phyloP scores from a whole-genome alignment of 176 grass and related monocot species.

The Chrysopogon serrulatus region DNA sequence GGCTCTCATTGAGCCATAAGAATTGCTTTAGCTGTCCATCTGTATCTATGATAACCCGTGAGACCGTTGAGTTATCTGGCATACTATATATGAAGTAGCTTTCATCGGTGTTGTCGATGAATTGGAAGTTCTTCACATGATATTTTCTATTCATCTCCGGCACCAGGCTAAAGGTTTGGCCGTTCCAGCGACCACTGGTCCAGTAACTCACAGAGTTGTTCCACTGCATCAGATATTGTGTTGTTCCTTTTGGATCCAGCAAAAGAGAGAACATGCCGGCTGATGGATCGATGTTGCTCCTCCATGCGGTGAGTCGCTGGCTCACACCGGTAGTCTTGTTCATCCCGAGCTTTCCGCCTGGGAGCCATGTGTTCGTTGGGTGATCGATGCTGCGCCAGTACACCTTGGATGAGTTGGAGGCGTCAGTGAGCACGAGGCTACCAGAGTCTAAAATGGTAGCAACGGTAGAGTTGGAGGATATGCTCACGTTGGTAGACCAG shows the following conservation, averaged over 20 bases:
- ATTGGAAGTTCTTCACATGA: constrained; percentile 14
- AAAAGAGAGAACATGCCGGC: constrained; percentile 49
- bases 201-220: constrained; percentile 40
- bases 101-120: constrained; percentile 28
- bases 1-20: constrained; percentile 8
- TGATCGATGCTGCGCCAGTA: constrained; percentile 63
- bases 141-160: constrained; percentile 69
- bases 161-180: constrained; percentile 26
- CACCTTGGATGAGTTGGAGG: constrained; percentile 34
- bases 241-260: constrained; percentile 60
- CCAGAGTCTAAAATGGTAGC: constrained; percentile 41
- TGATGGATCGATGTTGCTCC: constrained; percentile 39
- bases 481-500: constrained; percentile 53
- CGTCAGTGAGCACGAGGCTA: constrained; percentile 51
- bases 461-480: constrained; percentile 29
- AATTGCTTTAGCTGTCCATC: constrained; percentile 44
- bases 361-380: too few species aligned
- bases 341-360: constrained; percentile 41
- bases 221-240: constrained; percentile 63
- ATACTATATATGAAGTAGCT: constrained; percentile 47
- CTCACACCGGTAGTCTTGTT: too few species aligned
- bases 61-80: constrained; percentile 17
- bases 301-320: constrained; percentile 52
- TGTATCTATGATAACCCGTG: constrained; percentile 37
- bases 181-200: constrained; percentile 45